Conservation (phyloP, 768 basidiomycete genomes). For the Rubroboletus satanas region DNA sequence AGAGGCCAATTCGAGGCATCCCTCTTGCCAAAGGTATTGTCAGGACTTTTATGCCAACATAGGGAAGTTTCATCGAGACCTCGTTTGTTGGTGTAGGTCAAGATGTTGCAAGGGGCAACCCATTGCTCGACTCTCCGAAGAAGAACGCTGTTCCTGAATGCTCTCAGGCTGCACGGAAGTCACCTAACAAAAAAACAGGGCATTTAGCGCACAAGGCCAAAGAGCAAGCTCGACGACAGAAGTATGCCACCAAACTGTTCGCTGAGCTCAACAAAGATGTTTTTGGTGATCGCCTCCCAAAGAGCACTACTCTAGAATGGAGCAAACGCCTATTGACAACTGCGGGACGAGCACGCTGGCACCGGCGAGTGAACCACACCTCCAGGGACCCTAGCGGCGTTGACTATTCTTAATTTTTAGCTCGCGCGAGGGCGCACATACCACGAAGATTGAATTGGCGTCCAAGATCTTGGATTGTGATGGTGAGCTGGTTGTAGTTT, state of each 20-base stretch:
- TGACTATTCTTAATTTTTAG: slow-evolving; percentile 29
- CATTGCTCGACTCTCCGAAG: slow-evolving; percentile 11
- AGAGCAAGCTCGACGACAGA: slow-evolving; percentile 42
- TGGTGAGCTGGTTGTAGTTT: slow-evolving; percentile 40
- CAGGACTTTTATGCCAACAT: neutral
- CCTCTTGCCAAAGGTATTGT: slow-evolving; percentile 4
- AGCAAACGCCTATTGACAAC: slow-evolving; percentile 62
- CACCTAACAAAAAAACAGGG: slow-evolving; percentile 22
- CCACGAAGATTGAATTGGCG: slow-evolving; percentile 71
- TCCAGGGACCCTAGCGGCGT: neutral
- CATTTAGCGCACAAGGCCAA: slow-evolving; percentile 33
- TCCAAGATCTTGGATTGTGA: slow-evolving; percentile 76
- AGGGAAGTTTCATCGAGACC: neutral
- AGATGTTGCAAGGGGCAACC: slow-evolving; percentile 2
- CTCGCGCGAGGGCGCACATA: slow-evolving; percentile 54
- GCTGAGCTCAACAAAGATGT: slow-evolving; percentile 53
- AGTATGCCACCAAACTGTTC: slow-evolving; percentile 60
- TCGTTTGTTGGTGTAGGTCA: slow-evolving; percentile 1
- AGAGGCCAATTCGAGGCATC: slow-evolving; percentile 39
- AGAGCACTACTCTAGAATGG: slow-evolving; percentile 58
- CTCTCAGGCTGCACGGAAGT: slow-evolving; percentile 7
- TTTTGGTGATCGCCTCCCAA: slow-evolving; percentile 53
- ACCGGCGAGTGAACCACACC: slow-evolving; percentile 38
- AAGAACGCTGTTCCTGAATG: slow-evolving; percentile 1
- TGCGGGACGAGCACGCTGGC: slow-evolving; percentile 67